Evolutionary conservation across 768 basidiomycete genomes (phyloP).

Genomic region (Dentipellis sp.): DNA sequence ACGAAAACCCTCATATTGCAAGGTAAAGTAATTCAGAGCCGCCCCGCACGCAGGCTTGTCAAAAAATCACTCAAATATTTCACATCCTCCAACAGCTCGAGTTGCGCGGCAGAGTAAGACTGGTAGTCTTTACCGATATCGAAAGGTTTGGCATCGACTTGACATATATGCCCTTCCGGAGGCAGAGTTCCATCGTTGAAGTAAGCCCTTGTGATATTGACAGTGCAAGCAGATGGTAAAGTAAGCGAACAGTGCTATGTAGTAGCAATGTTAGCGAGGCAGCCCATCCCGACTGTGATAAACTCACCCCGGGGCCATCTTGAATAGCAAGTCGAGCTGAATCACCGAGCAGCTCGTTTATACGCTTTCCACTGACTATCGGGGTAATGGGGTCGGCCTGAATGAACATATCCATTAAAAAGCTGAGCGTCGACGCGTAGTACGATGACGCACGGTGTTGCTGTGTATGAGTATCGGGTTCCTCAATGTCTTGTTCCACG

Average conservation of each 20-base stretch:
- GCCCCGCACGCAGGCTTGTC: no score
- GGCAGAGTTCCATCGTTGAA: conserved; percentile 19
- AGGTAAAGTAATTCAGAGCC: no score
- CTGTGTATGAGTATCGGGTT: conserved; percentile 13
- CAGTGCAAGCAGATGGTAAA: conserved; percentile 19
- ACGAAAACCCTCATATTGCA: no score
- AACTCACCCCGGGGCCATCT: neutral
- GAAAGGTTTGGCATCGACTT: neutral
- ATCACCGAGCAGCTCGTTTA: conserved; percentile 15
- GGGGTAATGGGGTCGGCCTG: conserved; percentile 23
- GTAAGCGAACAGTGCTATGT: conserved; percentile 11
- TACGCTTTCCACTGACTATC: conserved; percentile 16
- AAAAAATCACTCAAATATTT: no score
- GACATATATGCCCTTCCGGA: neutral
- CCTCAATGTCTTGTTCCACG: conserved; percentile 12
- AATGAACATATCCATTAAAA: neutral
- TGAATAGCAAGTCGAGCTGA: conserved; percentile 5
- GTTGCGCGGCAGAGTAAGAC: neutral
- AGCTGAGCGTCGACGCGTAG: neutral
- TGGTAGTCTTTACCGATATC: neutral
- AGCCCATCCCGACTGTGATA: neutral
- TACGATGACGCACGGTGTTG: conserved; percentile 4
- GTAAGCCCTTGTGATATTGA: conserved; percentile 13
- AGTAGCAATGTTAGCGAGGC: neutral
- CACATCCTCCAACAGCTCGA: neutral